Percentiles rank a stretch among this genome's conserved stretches.
These are phyloP conservation scores for Gillenia trifoliata DNA, from an alignment of 306 rosid species.

Conservation along the genomic window DNA sequence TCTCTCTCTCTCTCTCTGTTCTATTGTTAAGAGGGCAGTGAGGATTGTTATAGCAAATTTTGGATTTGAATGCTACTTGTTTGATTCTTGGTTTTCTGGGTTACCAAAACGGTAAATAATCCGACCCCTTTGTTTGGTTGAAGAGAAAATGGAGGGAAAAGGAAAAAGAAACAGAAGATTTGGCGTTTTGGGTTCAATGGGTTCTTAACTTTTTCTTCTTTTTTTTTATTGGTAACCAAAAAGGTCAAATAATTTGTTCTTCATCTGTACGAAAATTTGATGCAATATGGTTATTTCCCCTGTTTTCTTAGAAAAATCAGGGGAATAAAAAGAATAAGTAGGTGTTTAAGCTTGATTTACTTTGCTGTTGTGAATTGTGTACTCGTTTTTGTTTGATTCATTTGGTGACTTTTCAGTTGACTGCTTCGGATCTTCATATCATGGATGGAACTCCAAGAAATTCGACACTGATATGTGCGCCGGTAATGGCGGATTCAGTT, in stretches of 20 bases:
- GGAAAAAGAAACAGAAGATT: not conserved
- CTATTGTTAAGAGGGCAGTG: not conserved
- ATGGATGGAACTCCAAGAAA: conserved; percentile 26
- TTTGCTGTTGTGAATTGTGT: not conserved
- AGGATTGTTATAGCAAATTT: not conserved
- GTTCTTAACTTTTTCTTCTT: not conserved
- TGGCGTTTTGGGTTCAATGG: not conserved
- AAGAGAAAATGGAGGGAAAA: not conserved
- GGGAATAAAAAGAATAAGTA: not conserved
- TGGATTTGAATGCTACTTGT: not conserved
- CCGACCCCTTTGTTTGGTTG: conserved; percentile 9
- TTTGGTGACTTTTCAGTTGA: conserved; percentile 18
- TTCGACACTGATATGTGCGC: conserved; percentile 45
- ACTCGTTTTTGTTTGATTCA: not conserved
- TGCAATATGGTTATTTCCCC: not conserved
- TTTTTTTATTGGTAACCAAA: not conserved
- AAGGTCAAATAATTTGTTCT: not conserved
- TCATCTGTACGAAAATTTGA: not conserved
- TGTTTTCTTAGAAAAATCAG: not conserved
- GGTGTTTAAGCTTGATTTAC: not conserved
- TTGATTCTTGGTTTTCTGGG: not conserved
- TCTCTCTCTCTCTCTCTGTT: not conserved
- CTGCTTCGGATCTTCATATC: conserved; percentile 16
- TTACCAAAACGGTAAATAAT: not conserved
- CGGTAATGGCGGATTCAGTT: conserved; percentile 37